A percentile compares a stretch with the other conserved stretches of the same genome.
These are phyloP conservation scores for Glebionis coronaria DNA, from an alignment of 129 eudicot genomes.

Conservation along the genomic window DNA sequence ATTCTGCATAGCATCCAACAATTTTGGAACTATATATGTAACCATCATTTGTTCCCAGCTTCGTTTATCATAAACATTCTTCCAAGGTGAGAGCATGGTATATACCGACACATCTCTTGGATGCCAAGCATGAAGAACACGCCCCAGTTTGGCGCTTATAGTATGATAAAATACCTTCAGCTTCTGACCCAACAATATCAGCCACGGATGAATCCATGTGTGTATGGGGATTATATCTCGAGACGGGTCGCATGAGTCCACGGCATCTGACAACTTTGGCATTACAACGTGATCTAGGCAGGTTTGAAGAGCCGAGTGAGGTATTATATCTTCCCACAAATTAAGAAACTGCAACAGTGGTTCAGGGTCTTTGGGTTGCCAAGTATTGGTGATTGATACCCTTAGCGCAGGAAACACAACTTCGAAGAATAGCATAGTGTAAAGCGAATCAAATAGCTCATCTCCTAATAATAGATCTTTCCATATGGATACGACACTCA, in stretches of 20 bases:
- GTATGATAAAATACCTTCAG: conserved; percentile 43
- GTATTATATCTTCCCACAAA: conserved; percentile 58
- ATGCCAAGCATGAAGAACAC: conserved; percentile 62
- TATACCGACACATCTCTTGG: conserved; percentile 58
- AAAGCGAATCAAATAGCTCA: conserved; percentile 35
- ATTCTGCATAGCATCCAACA: conserved; percentile 19
- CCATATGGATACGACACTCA: conserved; percentile 37
- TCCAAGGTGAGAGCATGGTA: conserved; percentile 60
- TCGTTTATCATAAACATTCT: conserved; percentile 49
- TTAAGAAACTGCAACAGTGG: conserved; percentile 61
- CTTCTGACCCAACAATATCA: conserved; percentile 50
- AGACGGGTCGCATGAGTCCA: conserved; percentile 70
- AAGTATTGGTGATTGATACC: conserved; percentile 52
- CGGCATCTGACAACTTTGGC: conserved; percentile 69
- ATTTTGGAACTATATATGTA: conserved; percentile 49
- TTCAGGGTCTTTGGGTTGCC: conserved; percentile 80
- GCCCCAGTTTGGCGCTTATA: conserved; percentile 41
- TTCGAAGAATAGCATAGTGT: conserved; percentile 32
- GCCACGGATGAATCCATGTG: conserved; percentile 80
- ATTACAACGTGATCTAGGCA: conserved; percentile 44
- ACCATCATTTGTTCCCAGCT: conserved; percentile 78
- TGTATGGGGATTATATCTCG: conserved; percentile 68
- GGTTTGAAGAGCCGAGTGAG: conserved; percentile 52
- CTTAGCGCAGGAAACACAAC: conserved; percentile 69
- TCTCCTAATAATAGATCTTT: conserved; percentile 43